phyloP scores from a whole-genome alignment of 2,329 filamentous ascomycete species.

The Fusarium torreyae region DNA sequence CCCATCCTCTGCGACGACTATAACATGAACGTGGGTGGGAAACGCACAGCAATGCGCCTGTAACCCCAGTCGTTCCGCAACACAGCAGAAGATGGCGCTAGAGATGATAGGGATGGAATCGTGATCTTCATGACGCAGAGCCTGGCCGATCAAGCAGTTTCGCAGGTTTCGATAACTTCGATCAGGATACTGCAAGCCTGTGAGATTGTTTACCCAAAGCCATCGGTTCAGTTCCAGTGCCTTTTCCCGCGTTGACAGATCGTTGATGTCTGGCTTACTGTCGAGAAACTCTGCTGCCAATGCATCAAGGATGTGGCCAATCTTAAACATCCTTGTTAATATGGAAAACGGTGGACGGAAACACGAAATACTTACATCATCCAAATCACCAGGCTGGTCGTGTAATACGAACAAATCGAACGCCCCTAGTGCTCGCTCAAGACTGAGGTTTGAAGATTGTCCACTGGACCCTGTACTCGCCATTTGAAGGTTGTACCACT shows the following conservation, averaged over 20 bases:
- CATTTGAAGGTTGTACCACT: slow-evolving; percentile 72
- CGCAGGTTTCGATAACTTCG: slow-evolving; percentile 82
- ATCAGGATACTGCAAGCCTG: slow-evolving; percentile 76
- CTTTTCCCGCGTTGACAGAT: slow-evolving; percentile 74
- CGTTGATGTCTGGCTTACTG: slow-evolving; percentile 67
- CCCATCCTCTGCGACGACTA: slow-evolving; percentile 75
- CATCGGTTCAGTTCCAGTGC: slow-evolving; percentile 79
- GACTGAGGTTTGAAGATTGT: slow-evolving; percentile 59
- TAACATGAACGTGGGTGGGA: slow-evolving; percentile 87
- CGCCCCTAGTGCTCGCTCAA: slow-evolving; percentile 83
- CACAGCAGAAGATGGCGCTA: slow-evolving; percentile 85
- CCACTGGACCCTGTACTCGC: slow-evolving; percentile 34
- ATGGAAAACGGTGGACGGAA: slow-evolving; percentile 6
- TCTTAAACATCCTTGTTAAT: slow-evolving; percentile 59
- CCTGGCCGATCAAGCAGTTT: slow-evolving; percentile 90
- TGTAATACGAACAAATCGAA: slow-evolving; percentile 93
- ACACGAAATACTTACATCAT: slow-evolving; percentile 69
- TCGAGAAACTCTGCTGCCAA: slow-evolving; percentile 71
- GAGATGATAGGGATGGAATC: slow-evolving; percentile 90
- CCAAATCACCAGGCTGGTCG: slow-evolving; percentile 79
- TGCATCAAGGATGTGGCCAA: slow-evolving; percentile 74
- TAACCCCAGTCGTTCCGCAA: slow-evolving; percentile 82
- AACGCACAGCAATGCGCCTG: slow-evolving; percentile 85
- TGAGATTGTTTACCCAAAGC: slow-evolving; percentile 77
- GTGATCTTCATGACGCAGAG: slow-evolving; percentile 79